Base-by-base conservation (phyloP, 306 rosid genomes). In the Amphicarpaea edgeworthii region DNA sequence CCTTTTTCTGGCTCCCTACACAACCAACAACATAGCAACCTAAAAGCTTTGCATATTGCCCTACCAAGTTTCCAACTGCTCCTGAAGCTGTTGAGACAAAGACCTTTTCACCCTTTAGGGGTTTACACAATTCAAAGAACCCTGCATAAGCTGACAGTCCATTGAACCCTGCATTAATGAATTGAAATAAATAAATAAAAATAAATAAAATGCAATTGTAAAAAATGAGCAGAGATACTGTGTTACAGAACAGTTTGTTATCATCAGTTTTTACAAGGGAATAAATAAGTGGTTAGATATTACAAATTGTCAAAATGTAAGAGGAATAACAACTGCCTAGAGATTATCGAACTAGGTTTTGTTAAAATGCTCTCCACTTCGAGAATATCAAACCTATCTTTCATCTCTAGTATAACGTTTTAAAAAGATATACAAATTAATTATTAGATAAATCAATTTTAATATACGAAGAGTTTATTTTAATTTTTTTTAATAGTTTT, bases 11-110 rank as follows among this genome's bases (percentile, higher is more conserved):
- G 72, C 77, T 88, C 55, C 96, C 90, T 38, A 91, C 91, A 55
- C 83, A 84, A 4, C 97, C 98, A 80, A 93, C 96, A 60, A 91
- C 98, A 55, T 91, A 85, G 81, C 98, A 93, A 63, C 97, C 97
- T 2, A 77, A 77, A 15, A 84, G 85, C 63, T 89, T 93, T 12
- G 97, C 96, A 14, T 81, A 91, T 46, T 88, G 96, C 11, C 96
- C 97, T 3, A 85, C 97, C 75, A 91, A 73, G 84, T 67, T 82
- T 19, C 96, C 98, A 19, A 89, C 85, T 2, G 90, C 84, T 5
- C 93, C 93, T 58, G 86, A 78, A 21, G 93, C 97, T 47, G 97
- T 85, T 21, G 98, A 93, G 0, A 91, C 92, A 72, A 93, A 91
- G 2, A 93, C 89, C 45, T 76, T 93, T 75, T 91, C 91, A 54